These are phyloP conservation scores for Metschnikowia amazonensis DNA, from an alignment of 805 yeast genomes.

Conservation along the genomic window DNA sequence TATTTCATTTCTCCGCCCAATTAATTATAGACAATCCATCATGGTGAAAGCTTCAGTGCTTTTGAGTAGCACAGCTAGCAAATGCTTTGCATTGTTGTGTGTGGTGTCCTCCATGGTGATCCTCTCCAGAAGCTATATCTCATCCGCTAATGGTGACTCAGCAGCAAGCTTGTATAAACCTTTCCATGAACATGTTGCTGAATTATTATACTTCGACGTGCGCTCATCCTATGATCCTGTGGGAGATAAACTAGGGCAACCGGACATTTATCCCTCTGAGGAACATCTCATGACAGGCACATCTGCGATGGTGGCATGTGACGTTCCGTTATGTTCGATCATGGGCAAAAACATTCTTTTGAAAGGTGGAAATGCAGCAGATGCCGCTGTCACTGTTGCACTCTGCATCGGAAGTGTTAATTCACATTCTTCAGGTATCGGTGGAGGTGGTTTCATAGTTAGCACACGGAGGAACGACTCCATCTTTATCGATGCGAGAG, in stretches of 20 bases:
- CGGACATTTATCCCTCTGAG: constrained; percentile 42
- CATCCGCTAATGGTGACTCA: background rate
- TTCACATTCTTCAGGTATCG: constrained; percentile 83
- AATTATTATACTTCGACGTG: background rate
- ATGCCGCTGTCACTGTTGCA: constrained; percentile 86
- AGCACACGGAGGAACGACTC: constrained; percentile 37
- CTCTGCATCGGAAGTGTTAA: constrained; percentile 83
- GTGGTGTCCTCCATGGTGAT: background rate
- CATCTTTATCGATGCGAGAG: constrained; percentile 78
- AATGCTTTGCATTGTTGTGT: background rate
- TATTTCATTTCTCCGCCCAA: background rate
- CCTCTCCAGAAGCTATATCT: background rate
- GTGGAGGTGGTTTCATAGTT: constrained; percentile 83
- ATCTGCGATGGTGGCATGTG: constrained; percentile 65
- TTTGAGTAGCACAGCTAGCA: background rate
- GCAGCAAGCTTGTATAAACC: constrained; percentile 1
- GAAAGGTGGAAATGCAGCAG: constrained; percentile 80
- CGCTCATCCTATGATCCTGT: constrained; percentile 14
- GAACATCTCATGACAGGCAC: constrained; percentile 38
- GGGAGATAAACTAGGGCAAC: constrained; percentile 24
- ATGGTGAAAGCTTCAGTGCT: background rate
- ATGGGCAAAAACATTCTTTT: constrained; percentile 56
- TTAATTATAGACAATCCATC: too few relatives aligned
- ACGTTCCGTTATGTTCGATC: constrained; percentile 58
- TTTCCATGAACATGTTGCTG: constrained; percentile 1